These are phyloP conservation scores for Daldinia loculata DNA, from an alignment of 495 filamentous ascomycete genomes.

Conservation along the genomic window DNA sequence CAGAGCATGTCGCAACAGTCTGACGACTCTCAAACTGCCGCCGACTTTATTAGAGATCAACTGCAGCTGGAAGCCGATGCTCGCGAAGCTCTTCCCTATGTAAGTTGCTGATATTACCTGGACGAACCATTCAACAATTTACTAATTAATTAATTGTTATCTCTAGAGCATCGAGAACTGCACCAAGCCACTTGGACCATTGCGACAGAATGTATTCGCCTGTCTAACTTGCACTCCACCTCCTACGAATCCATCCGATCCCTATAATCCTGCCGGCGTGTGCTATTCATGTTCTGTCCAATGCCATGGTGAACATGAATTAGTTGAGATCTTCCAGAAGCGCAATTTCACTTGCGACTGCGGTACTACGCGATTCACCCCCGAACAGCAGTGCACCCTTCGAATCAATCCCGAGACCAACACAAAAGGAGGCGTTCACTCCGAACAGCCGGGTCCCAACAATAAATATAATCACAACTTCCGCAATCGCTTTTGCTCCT, in stretches of 20 bases:
- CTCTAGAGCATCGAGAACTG: conserved; percentile 87
- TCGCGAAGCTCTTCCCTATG: conserved; percentile 92
- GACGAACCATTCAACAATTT: not conserved
- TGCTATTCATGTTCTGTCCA: conserved; percentile 97
- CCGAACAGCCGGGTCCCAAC: conserved; percentile 71
- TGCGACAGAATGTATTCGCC: conserved; percentile 87
- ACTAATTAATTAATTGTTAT: conserved; percentile 23
- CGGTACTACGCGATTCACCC: conserved; percentile 81
- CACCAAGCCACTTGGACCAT: conserved; percentile 83
- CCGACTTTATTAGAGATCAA: conserved; percentile 91
- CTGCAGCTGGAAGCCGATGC: conserved; percentile 93
- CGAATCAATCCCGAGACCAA: conserved; percentile 78
- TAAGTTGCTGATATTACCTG: conserved; percentile 43
- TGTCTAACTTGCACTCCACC: conserved; percentile 94
- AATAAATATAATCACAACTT: conserved; percentile 98
- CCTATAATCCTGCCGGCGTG: conserved; percentile 81
- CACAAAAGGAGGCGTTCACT: conserved; percentile 76
- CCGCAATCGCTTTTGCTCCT: conserved; percentile 90
- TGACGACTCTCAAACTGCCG: conserved; percentile 82
- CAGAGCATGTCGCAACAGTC: conserved; percentile 74
- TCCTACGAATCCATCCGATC: conserved; percentile 63
- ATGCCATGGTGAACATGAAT: conserved; percentile 92
- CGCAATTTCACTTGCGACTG: conserved; percentile 97
- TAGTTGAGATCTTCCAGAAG: conserved; percentile 97
- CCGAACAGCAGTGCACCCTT: conserved; percentile 75